phyloP scores from a whole-genome alignment of 805 yeast genomes.

The Yarrowia sp. region DNA sequence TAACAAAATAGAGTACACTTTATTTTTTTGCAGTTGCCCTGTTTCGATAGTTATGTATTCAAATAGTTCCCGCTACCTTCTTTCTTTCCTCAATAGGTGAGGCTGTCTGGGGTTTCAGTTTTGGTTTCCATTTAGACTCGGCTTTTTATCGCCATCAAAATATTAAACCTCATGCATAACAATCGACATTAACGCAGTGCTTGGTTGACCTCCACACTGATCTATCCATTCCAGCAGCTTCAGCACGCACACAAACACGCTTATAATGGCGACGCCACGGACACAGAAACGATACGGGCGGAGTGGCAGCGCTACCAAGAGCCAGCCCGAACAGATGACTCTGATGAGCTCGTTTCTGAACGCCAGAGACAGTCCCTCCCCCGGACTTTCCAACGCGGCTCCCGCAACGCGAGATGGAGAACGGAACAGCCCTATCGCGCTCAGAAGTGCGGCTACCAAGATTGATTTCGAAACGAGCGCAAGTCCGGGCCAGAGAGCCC shows the following conservation, averaged over 20 bases:
- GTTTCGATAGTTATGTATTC: too few relatives aligned
- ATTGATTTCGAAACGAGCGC: background rate
- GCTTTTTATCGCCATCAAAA: background rate
- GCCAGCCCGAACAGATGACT: constrained; percentile 1
- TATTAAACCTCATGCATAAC: constrained; percentile 1
- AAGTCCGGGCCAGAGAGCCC: background rate
- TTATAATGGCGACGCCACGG: constrained; percentile 1
- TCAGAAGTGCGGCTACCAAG: background rate
- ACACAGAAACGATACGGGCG: constrained; percentile 1
- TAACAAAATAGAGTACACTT: too few relatives aligned
- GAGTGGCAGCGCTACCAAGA: background rate
- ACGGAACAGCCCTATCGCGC: background rate
- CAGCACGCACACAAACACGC: background rate
- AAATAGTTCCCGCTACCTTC: too few relatives aligned
- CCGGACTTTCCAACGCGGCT: background rate
- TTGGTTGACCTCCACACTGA: background rate
- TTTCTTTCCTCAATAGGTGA: too few relatives aligned
- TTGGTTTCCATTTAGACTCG: background rate
- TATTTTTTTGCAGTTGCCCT: too few relatives aligned
- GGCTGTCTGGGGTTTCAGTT: too few relatives aligned
- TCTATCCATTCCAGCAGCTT: background rate
- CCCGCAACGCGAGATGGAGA: background rate
- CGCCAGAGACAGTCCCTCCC: constrained; percentile 2
- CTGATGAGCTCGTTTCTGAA: background rate
- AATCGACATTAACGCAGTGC: background rate